Base-by-base conservation (phyloP, 2,329 filamentous ascomycete species). In the Cryoendolithus antarcticus region DNA sequence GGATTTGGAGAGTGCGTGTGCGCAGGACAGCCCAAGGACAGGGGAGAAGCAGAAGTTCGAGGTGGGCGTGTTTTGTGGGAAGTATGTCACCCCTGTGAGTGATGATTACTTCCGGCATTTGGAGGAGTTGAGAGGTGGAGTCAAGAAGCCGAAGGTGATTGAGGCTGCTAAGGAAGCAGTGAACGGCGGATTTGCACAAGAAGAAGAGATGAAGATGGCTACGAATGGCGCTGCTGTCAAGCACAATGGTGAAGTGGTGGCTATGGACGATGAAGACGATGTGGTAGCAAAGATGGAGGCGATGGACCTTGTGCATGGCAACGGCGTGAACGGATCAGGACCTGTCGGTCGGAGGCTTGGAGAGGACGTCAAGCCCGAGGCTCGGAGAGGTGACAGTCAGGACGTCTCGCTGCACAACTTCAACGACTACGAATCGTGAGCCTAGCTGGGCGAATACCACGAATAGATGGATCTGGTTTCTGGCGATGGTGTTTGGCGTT, bases 31-130 rank as follows among this genome's bases (percentile, higher is more conserved):
- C 44, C 71, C 77, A 37, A 64, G 72, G 40, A 62, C 72, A 44
- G 64, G 66, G 28, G 58, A 74, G 51, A 68, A 68, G 6, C 66
- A 73, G 46, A 68, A 80, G 40, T 95, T 95, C 49, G 89, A 96
- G 57, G 78, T 93, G 2, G 88, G 89, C 39, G 88, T 95, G 6
- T 95, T 96, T 65, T 86, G 79, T 55, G 89, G 89, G 34, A 76
- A 78, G 47, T 95, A 95, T 61, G 71, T 84, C 44, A 95, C 89
- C 0, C 76, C 77, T 0, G 82, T 95, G 2, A 74, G 80, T 1
- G 72, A 78, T 5, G 78, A 74, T 30, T 95, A 95, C 63, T 91
- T 95, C 50, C 76, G 84, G 48, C 83, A 86, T 52, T 69, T 93
- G 4, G 80, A 84, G 61, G 66, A 71, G 42, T 62, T 86, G 11